Evolutionary conservation across 495 filamentous ascomycete species (phyloP).

Genomic region (Oleoguttula mirabilis): DNA sequence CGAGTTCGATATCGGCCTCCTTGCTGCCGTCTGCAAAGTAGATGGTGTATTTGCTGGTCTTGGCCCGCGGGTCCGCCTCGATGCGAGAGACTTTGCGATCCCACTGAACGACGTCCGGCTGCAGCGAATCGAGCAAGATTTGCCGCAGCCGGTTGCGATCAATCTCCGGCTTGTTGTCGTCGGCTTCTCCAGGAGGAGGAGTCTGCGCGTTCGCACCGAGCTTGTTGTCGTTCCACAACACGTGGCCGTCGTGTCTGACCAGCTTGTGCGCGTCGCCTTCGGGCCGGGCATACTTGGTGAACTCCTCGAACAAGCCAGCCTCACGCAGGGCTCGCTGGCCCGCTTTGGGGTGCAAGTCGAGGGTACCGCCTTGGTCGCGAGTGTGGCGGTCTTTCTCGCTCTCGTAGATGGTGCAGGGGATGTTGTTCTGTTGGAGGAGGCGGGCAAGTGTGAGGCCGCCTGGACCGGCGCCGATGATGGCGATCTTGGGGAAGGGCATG

Average conservation of each 20-base stretch:
- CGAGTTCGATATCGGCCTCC: conserved; percentile 36
- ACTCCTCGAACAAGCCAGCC: conserved; percentile 38
- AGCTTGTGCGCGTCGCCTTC: conserved; percentile 30
- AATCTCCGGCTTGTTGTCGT: not conserved
- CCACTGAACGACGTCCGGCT: not conserved
- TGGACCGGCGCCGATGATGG: conserved; percentile 35
- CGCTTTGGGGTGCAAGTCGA: conserved; percentile 42
- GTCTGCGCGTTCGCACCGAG: not conserved
- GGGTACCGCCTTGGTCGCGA: conserved; percentile 38
- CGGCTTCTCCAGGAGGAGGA: too few relatives aligned
- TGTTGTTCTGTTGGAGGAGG: conserved; percentile 37
- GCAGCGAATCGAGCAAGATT: not conserved
- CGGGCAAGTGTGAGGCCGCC: conserved; percentile 43
- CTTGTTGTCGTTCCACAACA: conserved; percentile 5
- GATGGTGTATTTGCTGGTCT: not conserved
- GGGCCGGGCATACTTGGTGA: conserved; percentile 30
- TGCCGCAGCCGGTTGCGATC: not conserved
- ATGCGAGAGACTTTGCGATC: not conserved
- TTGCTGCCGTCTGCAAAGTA: conserved; percentile 10
- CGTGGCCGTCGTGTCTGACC: conserved; percentile 13
- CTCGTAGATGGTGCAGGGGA: conserved; percentile 40
- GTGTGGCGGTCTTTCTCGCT: conserved; percentile 29
- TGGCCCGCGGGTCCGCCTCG: not conserved
- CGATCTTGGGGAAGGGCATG: conserved; percentile 17
- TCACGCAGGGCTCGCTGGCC: conserved; percentile 42